Evolutionary conservation across 2,329 filamentous ascomycete species (phyloP), one percentile per base, ranked within the genome.

Genomic region (Scedosporium aurantiacum): DNA sequence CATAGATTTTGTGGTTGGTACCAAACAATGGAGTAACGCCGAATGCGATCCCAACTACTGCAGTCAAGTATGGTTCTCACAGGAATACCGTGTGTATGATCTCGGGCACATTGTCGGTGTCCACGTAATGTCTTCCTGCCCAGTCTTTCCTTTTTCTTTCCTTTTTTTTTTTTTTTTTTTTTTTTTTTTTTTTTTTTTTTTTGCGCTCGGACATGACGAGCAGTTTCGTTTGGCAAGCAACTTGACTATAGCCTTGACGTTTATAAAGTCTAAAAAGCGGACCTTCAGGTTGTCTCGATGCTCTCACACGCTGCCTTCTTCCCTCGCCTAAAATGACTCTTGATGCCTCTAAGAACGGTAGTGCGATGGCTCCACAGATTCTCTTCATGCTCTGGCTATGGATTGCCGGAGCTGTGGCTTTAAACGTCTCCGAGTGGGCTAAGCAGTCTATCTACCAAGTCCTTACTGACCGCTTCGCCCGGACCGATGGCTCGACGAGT

Each of bases 391-490:
- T 54, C 21, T 54, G 23, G 50, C 21, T 54, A 12, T 54, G 50
- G 50, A 27, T 54, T 54, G 23, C 23, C 2, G 50, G 3, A 2
- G 50, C 23, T 4, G 45, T 60, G 1, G 71, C 69, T 47, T 64
- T 73, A 37, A 67, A 66, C 52, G 65, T 70, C 1, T 65, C 65
- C 5, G 65, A 72, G 54, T 77, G 75, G 75, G 67, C 72, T 12
- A 70, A 69, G 40, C 74, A 75, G 65, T 75, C 75, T 37, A 76
- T 78, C 62, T 78, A 79, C 64, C 77, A 79, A 67, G 69, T 79
- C 62, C 64, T 78, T 60, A 78, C 75, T 12, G 75, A 77, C 63
- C 71, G 75, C 5, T 78, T 75, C 63, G 75, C 75, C 3, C 70
- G 71, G 5, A 70, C 70, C 3, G 70, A 75, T 59, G 72, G 71